Conservation (phyloP, 495 filamentous ascomycete species). For the Tuber magnatum region DNA sequence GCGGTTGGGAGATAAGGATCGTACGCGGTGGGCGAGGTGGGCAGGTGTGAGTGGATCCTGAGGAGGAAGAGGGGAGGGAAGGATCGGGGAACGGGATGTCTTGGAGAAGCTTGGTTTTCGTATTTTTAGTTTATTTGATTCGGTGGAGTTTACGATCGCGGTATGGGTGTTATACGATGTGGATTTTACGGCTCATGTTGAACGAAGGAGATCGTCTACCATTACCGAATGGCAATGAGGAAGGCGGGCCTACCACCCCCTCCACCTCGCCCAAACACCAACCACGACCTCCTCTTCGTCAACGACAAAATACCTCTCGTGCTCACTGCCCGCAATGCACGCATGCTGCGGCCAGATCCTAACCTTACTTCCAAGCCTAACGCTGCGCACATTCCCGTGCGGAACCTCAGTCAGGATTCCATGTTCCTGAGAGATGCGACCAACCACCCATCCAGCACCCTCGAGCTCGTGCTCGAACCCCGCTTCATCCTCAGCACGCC, state of each 20-base stretch:
- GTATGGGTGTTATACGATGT: not conserved
- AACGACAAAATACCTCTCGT: conserved; percentile 69
- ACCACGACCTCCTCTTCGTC: conserved; percentile 58
- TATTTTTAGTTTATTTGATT: not conserved
- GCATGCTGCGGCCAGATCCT: conserved; percentile 79
- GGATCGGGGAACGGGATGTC: not conserved
- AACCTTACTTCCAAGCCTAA: conserved; percentile 59
- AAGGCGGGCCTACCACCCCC: conserved; percentile 47
- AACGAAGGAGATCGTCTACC: not conserved
- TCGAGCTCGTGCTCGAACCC: conserved; percentile 12
- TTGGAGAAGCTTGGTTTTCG: not conserved
- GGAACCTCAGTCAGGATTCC: conserved; percentile 52
- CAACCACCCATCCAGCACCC: conserved; percentile 55
- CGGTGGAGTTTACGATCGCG: not conserved
- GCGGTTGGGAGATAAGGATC: not conserved
- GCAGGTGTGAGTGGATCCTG: not conserved
- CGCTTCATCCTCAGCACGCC: conserved; percentile 43
- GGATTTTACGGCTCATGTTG: not conserved
- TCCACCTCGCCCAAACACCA: conserved; percentile 63
- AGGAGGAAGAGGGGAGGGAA: not conserved
- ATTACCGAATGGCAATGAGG: not conserved
- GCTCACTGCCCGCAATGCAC: conserved; percentile 67
- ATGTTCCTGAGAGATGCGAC: conserved; percentile 60
- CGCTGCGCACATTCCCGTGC: conserved; percentile 42
- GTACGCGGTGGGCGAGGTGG: not conserved